phyloP scores from a whole-genome alignment of 345 rosid species.

The Brassica incana region DNA sequence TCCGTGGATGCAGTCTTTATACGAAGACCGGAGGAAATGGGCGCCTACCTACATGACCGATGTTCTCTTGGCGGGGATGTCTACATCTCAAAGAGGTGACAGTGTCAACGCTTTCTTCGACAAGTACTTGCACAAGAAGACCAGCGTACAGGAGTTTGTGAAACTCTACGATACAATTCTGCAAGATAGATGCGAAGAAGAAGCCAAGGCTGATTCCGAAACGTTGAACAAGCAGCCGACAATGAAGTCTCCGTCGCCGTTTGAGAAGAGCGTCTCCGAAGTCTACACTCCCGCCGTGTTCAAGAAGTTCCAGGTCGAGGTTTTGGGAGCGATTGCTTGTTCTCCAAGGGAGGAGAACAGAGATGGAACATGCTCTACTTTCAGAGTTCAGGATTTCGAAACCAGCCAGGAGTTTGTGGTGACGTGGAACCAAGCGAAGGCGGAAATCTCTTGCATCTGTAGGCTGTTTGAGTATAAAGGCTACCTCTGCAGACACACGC shows the following conservation, averaged over 20 bases:
- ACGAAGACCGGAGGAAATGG: slow-evolving; percentile 64
- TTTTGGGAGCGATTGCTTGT: slow-evolving; percentile 67
- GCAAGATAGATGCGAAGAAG: slow-evolving; percentile 67
- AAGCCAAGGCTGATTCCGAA: slow-evolving; percentile 69
- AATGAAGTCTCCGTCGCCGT: slow-evolving; percentile 69
- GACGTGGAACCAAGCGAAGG: slow-evolving; percentile 51
- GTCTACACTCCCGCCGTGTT: slow-evolving; percentile 63
- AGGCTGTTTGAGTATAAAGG: slow-evolving; percentile 63
- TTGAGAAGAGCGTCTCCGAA: slow-evolving; percentile 65
- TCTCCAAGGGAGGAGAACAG: slow-evolving; percentile 60
- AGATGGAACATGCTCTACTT: slow-evolving; percentile 46
- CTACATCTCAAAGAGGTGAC: slow-evolving; percentile 53
- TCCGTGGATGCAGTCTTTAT: slow-evolving; percentile 52
- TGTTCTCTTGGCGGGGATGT: slow-evolving; percentile 63
- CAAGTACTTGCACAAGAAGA: slow-evolving; percentile 66
- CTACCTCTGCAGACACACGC: slow-evolving; percentile 65
- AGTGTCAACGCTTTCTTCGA: slow-evolving; percentile 62
- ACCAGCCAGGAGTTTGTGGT: slow-evolving; percentile 57
- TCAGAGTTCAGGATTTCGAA: slow-evolving; percentile 64
- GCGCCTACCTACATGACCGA: slow-evolving; percentile 56
- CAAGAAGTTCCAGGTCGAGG: slow-evolving; percentile 65
- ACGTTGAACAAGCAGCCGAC: slow-evolving; percentile 62
- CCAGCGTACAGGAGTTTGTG: slow-evolving; percentile 56
- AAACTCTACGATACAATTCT: slow-evolving; percentile 54
- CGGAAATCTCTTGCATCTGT: slow-evolving; percentile 61